phyloP scores from a whole-genome alignment of 768 basidiomycete species.

The Suillus fuscotomentosus region DNA sequence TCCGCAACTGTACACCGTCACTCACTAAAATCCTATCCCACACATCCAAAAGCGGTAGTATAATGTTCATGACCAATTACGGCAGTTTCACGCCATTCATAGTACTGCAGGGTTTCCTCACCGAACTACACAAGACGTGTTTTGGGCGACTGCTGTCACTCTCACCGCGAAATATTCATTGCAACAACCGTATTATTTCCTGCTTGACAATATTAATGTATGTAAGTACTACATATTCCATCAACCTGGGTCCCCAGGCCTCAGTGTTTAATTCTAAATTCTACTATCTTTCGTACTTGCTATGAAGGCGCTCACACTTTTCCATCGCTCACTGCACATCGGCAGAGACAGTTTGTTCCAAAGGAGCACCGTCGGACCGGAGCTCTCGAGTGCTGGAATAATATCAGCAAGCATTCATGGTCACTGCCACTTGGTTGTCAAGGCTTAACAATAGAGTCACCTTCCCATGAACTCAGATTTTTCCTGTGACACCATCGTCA shows the following conservation, averaged over 20 bases:
- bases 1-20: too few relatives aligned
- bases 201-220: not conserved
- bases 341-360: conserved; percentile 12
- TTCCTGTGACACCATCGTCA: not conserved
- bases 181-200: conserved; percentile 2
- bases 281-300: not conserved
- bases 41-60: too few relatives aligned
- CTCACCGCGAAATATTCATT: not conserved
- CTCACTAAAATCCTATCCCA: too few relatives aligned
- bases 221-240: not conserved
- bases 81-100: too few relatives aligned
- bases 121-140: too few relatives aligned
- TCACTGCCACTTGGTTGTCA: conserved; percentile 17
- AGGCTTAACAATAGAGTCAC: conserved; percentile 14
- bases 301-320: not conserved
- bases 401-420: conserved; percentile 8
- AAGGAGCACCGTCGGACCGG: conserved; percentile 15
- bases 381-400: conserved; percentile 5
- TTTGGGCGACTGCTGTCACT: conserved; percentile 9
- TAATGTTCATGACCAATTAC: too few relatives aligned
- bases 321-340: not conserved
- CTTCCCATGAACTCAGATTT: conserved; percentile 11
- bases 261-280: not conserved
- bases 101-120: too few relatives aligned
- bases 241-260: not conserved